Conservation (phyloP, 805 yeast species). For the Candida silvatica region DNA sequence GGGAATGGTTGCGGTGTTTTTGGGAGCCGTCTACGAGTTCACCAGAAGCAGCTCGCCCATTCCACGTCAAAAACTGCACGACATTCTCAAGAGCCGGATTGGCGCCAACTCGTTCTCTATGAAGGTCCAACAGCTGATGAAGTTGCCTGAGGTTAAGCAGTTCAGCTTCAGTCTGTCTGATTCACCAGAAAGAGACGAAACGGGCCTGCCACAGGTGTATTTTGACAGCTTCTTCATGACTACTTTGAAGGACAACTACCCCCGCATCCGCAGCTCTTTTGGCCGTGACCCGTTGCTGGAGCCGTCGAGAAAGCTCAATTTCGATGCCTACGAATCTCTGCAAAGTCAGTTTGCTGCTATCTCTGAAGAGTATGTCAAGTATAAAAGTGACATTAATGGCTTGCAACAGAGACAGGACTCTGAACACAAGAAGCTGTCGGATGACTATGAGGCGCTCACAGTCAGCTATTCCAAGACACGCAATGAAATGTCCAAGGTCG, state of each 20-base stretch:
- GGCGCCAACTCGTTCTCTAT: slow-evolving; percentile 76
- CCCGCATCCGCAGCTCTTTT: slow-evolving; percentile 60
- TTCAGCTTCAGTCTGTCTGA: slow-evolving; percentile 44
- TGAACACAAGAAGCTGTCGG: slow-evolving; percentile 15
- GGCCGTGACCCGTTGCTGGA: slow-evolving; percentile 68
- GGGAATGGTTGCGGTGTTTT: slow-evolving; percentile 60
- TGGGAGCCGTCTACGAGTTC: slow-evolving; percentile 81
- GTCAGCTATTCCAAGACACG: slow-evolving; percentile 13
- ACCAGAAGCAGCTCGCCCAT: slow-evolving; percentile 53
- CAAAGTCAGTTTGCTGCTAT: slow-evolving; percentile 25
- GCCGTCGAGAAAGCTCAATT: slow-evolving; percentile 59
- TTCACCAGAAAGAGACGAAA: slow-evolving; percentile 53
- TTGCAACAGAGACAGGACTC: slow-evolving; percentile 10
- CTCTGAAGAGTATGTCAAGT: slow-evolving; percentile 9
- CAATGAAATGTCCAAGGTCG: slow-evolving; percentile 26
- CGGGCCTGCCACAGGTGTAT: slow-evolving; percentile 83
- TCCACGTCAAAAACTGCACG: slow-evolving; percentile 49
- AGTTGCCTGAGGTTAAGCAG: slow-evolving; percentile 43
- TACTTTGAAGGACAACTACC: slow-evolving; percentile 59
- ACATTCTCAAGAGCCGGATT: slow-evolving; percentile 57
- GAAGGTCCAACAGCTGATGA: slow-evolving; percentile 65
- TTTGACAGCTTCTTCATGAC: slow-evolving; percentile 58
- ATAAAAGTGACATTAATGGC: slow-evolving; percentile 12
- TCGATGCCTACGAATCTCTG: slow-evolving; percentile 44
- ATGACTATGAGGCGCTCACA: slow-evolving; percentile 27